phyloP scores from a whole-genome alignment of 2,329 filamentous ascomycete species.

The Domatiomyces catenatus region DNA sequence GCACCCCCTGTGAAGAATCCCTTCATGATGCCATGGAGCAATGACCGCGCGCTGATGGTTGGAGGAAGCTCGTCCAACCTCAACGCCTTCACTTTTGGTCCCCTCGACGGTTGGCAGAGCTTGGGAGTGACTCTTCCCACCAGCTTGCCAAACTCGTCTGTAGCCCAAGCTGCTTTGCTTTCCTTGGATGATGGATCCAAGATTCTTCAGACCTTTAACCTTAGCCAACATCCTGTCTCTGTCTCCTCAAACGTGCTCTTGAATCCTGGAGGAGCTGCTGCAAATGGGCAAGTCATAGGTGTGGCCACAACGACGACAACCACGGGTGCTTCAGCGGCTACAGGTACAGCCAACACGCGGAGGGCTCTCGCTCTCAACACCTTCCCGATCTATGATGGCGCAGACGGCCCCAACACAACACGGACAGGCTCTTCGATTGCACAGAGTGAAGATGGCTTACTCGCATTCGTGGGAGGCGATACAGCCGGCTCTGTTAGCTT shows the following conservation, averaged over 20 bases:
- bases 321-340: constrained; percentile 1
- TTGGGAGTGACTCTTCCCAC: constrained; percentile 49
- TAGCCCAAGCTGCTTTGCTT: constrained; percentile 50
- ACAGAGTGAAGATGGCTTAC: constrained; percentile 45
- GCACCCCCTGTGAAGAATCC: constrained; percentile 53
- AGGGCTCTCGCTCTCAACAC: constrained; percentile 42
- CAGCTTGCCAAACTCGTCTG: constrained; percentile 44
- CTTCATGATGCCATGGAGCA: constrained; percentile 59
- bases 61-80: constrained; percentile 55
- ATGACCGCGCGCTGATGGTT: constrained; percentile 54
- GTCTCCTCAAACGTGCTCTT: constrained; percentile 57
- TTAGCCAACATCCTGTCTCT: constrained; percentile 56
- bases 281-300: constrained; percentile 35
- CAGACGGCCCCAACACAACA: constrained; percentile 49
- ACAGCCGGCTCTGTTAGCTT: constrained; percentile 52
- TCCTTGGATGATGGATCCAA: constrained; percentile 61
- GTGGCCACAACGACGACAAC: constrained; percentile 24
- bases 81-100: constrained; percentile 57
- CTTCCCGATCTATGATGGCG: constrained; percentile 68
- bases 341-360: constrained; percentile 26
- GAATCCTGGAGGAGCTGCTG: constrained; percentile 40
- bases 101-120: constrained; percentile 48
- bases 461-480: constrained; percentile 67
- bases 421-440: constrained; percentile 60
- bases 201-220: constrained; percentile 63